These are phyloP conservation scores for Elongisporangium anandrum DNA, from an alignment of 352 stramenopile species.

Conservation along the genomic window DNA sequence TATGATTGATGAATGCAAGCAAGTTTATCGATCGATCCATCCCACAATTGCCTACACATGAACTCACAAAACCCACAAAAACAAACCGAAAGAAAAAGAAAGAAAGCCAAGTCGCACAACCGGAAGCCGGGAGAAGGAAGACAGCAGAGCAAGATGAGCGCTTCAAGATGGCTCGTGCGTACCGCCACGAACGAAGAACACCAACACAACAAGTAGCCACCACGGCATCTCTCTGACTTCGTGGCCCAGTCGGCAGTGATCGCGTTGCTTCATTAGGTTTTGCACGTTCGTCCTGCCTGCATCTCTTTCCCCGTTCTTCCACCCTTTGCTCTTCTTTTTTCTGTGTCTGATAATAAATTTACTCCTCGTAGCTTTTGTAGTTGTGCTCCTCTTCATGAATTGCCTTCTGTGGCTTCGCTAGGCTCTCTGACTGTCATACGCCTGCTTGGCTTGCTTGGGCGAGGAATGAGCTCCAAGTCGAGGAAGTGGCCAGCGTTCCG, in stretches of 20 bases:
- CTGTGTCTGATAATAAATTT: constrained; percentile 67
- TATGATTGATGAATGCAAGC: constrained; percentile 1
- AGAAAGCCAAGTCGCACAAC: constrained; percentile 10
- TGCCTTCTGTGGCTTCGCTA: background rate
- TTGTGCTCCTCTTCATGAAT: background rate
- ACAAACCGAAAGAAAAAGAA: constrained; percentile 26
- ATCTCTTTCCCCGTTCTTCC: constrained; percentile 8
- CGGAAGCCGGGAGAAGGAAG: constrained; percentile 13
- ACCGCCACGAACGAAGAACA: constrained; percentile 19
- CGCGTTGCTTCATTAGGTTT: background rate
- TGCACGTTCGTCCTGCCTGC: background rate
- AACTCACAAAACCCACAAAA: constrained; percentile 15
- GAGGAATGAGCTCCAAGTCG: constrained; percentile 54
- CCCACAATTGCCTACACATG: background rate
- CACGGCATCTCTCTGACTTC: background rate
- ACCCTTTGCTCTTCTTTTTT: constrained; percentile 51
- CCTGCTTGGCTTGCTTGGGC: constrained; percentile 6
- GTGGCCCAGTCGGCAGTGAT: background rate
- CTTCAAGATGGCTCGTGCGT: background rate
- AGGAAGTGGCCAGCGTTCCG: constrained; percentile 55
- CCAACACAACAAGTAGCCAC: background rate
- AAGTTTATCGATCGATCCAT: background rate
- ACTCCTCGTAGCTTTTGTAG: constrained; percentile 10
- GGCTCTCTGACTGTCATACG: constrained; percentile 1
- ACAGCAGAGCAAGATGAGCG: constrained; percentile 21